Percentiles rank a stretch among this genome's conserved stretches.
phyloP scores from a whole-genome alignment of 2,329 filamentous ascomycete species.

The Curvularia spicifera region DNA sequence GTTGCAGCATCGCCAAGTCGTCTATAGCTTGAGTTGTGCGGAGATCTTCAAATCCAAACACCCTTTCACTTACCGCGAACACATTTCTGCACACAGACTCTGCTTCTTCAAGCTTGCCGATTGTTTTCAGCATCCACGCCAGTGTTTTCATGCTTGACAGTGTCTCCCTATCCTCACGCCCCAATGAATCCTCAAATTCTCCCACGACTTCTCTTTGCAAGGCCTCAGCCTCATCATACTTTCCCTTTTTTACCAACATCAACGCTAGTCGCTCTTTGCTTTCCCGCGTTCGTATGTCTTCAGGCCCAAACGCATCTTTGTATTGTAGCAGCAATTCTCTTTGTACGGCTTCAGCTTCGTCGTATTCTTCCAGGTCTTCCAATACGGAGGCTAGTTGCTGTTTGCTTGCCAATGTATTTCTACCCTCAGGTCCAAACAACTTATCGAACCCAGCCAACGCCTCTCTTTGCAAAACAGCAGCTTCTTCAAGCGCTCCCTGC shows the following conservation, averaged over 20 bases:
- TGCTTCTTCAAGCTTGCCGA: not conserved
- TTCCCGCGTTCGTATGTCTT: not conserved
- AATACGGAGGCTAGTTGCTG: not conserved
- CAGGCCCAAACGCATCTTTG: not conserved
- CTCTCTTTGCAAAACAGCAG: not conserved
- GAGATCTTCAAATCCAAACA: too few relatives aligned
- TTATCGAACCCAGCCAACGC: not conserved
- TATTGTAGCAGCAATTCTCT: not conserved
- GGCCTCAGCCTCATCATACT: not conserved
- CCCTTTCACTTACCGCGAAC: not conserved
- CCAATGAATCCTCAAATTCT: too few relatives aligned
- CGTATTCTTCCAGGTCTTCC: too few relatives aligned
- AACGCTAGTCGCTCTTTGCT: not conserved
- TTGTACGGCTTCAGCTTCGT: not conserved
- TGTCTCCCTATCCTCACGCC: rapidly evolving
- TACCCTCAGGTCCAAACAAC: not conserved
- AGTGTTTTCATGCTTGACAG: not conserved
- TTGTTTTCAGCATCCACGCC: not conserved
- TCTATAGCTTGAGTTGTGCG: not conserved
- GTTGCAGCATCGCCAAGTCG: not conserved
- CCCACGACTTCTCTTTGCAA: not conserved
- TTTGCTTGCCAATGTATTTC: not conserved
- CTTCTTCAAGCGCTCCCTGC: too few relatives aligned
- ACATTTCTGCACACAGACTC: not conserved
- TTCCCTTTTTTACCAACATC: not conserved